A percentile compares a stretch with the other conserved stretches of the same genome.
Evolutionary conservation across 2,329 filamentous ascomycete species (phyloP).

Genomic region (Chaetomiaceae sp.): DNA sequence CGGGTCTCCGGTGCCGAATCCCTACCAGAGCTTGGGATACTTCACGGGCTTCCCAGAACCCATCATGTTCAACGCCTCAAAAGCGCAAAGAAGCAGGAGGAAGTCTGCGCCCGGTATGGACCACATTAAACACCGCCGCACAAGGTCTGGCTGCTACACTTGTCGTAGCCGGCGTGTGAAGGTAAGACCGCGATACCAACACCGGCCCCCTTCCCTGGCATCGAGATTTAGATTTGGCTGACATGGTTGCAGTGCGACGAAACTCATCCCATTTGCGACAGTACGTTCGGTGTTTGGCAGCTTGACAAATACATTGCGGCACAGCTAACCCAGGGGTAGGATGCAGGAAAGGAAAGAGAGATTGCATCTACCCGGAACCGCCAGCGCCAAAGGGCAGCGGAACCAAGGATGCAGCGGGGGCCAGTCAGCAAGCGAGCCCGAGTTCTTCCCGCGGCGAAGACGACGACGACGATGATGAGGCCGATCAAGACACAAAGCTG

Average conservation of each 20-base stretch:
- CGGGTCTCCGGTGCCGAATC: slow-evolving; percentile 34
- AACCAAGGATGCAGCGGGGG: slow-evolving; percentile 34
- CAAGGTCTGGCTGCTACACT: slow-evolving; percentile 88
- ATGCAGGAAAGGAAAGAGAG: slow-evolving; percentile 85
- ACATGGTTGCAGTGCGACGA: slow-evolving; percentile 71
- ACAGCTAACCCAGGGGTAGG: slow-evolving; percentile 45
- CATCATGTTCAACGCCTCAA: slow-evolving; percentile 43
- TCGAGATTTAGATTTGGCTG: slow-evolving; percentile 6
- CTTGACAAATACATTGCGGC: slow-evolving; percentile 1
- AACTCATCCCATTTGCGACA: slow-evolving; percentile 76
- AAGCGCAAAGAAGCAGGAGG: slow-evolving; percentile 45
- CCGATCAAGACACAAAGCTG: slow-evolving; percentile 42
- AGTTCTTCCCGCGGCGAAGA: slow-evolving; percentile 52
- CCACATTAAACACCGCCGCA: slow-evolving; percentile 87
- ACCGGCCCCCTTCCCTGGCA: not conserved
- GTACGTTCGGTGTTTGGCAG: slow-evolving; percentile 33
- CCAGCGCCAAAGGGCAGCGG: slow-evolving; percentile 40
- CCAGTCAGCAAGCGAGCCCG: slow-evolving; percentile 43
- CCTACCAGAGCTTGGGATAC: slow-evolving; percentile 46
- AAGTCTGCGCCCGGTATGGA: slow-evolving; percentile 53
- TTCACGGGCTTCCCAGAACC: slow-evolving; percentile 48
- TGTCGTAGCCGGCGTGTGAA: slow-evolving; percentile 86
- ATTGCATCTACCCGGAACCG: slow-evolving; percentile 83
- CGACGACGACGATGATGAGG: slow-evolving; percentile 39
- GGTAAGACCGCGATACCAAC: slow-evolving; percentile 46